Percentiles rank a stretch among this genome's conserved stretches.
These are phyloP conservation scores for Pseudogymnoascus sp. DNA, from an alignment of 2,329 filamentous ascomycete genomes.

Conservation along the genomic window DNA sequence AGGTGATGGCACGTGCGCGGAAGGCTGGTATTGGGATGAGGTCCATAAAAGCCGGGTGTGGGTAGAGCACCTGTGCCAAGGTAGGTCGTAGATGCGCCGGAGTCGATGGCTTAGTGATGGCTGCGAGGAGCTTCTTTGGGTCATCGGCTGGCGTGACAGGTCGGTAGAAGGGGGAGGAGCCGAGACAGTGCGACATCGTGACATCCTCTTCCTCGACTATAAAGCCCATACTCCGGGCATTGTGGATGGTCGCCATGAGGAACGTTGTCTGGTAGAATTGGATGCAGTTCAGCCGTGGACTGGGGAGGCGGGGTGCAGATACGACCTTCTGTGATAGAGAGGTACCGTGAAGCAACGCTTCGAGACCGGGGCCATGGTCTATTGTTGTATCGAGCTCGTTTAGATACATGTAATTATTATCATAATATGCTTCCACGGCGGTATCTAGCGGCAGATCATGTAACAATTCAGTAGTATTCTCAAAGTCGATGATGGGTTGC, in stretches of 20 bases:
- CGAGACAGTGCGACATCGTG: slow-evolving; percentile 18
- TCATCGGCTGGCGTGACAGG: slow-evolving; percentile 16
- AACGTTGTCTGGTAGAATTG: slow-evolving; percentile 19
- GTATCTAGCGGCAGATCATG: neutral
- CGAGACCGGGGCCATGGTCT: neutral
- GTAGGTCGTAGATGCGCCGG: slow-evolving; percentile 32
- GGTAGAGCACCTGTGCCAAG: slow-evolving; percentile 31
- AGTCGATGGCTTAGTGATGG: slow-evolving; percentile 16
- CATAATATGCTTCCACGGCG: neutral
- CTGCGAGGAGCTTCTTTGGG: slow-evolving; percentile 20
- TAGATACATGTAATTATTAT: neutral
- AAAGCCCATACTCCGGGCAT: slow-evolving; percentile 25
- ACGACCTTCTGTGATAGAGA: neutral
- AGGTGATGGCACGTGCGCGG: slow-evolving; percentile 28
- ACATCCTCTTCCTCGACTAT: slow-evolving; percentile 17
- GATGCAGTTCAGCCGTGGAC: slow-evolving; percentile 16
- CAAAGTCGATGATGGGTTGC: neutral
- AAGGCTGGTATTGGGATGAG: slow-evolving; percentile 31
- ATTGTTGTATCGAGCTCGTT: neutral
- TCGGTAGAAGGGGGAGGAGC: slow-evolving; percentile 32
- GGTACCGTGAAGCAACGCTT: neutral
- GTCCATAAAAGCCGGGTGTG: slow-evolving; percentile 33
- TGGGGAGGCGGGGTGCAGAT: neutral
- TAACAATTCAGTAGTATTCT: neutral
- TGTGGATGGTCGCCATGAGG: slow-evolving; percentile 22